These are phyloP conservation scores for Angophora floribunda DNA, from an alignment of 345 rosid species.

Conservation along the genomic window DNA sequence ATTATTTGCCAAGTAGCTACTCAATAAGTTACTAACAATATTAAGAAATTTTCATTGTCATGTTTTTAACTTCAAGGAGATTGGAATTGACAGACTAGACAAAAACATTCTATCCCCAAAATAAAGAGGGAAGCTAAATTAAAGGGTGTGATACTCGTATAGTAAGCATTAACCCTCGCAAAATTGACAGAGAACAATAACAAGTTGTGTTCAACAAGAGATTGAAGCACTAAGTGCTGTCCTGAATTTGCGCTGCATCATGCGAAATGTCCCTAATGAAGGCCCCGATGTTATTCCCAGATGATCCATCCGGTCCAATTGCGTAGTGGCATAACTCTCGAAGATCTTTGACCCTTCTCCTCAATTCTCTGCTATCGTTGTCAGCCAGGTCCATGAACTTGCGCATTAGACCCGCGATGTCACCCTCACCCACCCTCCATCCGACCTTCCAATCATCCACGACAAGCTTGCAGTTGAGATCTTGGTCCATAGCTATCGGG, in stretches of 20 bases:
- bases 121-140: background rate
- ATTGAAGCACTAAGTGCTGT: background rate
- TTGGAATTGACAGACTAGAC: background rate
- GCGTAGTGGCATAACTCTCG: background rate
- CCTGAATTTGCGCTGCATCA: background rate
- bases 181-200: background rate
- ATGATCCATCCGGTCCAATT: slow-evolving; percentile 8
- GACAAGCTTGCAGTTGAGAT: slow-evolving; percentile 15
- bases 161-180: background rate
- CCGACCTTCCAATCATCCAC: slow-evolving; percentile 36
- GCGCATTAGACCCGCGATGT: slow-evolving; percentile 1
- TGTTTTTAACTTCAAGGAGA: background rate
- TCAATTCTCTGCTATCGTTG: slow-evolving; percentile 3
- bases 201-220: background rate
- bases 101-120: background rate
- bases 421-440: slow-evolving; percentile 6
- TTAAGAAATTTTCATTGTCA: background rate
- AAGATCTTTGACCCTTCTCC: slow-evolving; percentile 5
- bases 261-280: background rate
- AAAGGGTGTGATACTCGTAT: background rate
- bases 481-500: slow-evolving; percentile 25
- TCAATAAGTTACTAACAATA: background rate
- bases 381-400: slow-evolving; percentile 9
- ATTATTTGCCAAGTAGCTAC: background rate
- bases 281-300: background rate